Base-by-base conservation (phyloP, 306 rosid species). In the Pueraria montana region DNA sequence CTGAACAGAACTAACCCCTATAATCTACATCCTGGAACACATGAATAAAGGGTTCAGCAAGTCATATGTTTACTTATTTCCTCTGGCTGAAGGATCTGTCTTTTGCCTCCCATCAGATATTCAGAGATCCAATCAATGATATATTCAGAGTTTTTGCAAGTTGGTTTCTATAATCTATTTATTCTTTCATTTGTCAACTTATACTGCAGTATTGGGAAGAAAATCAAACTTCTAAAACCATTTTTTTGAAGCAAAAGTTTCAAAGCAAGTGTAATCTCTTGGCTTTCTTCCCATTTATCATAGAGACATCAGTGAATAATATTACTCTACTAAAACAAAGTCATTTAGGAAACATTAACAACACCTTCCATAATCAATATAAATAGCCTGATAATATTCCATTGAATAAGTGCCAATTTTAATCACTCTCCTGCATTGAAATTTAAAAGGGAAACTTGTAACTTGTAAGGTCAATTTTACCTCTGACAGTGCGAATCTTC, bases 401-500 rank as follows among this genome's bases (percentile, higher is more conserved):
- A 58, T 68, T 10, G 20, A n/a, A 36, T 11, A 24, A 21, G 40
- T 48, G 80, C 8, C 14, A 68, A 43, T 18, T 68, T 76, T 30
- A 77, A 34, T 68, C 18, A 21, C 26, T 42, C 68, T 69, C 74
- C 55, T 36, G 34, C 18, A 26, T 17, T 61, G 36, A 79, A 8
- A 59, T 23, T 34, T 67, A 50, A 86, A 83, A 38, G 59, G 56
- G 27, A 27, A 73, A 63, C 21, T 40, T 10, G 24, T 26, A 36
- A 65, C 42, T 63, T 27, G 6, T 18, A n/a, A 66, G 80, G 67
- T 65, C 78, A 55, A 68, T 72, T 46, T 79, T 91, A 96, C 99
- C 97, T 90, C 92, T 90, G 74, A 96, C 96, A 43, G 36, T 87
- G 34, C 91, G 94, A 86, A 96, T 92, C 91, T 92, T 91, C 90